A percentile compares a stretch with the other conserved stretches of the same genome.
Evolutionary conservation across 164 flowering plant species (phyloP).

Genomic region (Stephania cephalantha): DNA sequence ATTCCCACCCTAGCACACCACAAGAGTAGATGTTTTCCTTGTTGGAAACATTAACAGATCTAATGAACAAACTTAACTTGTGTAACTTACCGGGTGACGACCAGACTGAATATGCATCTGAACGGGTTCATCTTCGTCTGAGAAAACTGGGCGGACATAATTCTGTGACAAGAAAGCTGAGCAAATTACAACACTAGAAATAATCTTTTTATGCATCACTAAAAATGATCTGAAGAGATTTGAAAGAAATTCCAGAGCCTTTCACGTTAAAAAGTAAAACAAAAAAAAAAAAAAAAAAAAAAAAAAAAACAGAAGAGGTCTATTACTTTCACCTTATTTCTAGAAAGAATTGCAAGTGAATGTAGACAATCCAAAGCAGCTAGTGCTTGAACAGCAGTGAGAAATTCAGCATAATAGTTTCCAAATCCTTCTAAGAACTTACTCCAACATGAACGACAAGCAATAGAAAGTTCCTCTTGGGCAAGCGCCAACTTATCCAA

Average conservation of each 20-base stretch:
- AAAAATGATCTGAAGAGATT: too few relatives aligned
- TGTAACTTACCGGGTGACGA: slow-evolving; percentile 80
- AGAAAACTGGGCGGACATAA: slow-evolving; percentile 78
- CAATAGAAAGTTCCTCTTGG: slow-evolving; percentile 61
- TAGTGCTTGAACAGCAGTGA: slow-evolving; percentile 83
- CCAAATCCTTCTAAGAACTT: slow-evolving; percentile 52
- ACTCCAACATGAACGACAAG: slow-evolving; percentile 73
- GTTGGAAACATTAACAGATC: not conserved
- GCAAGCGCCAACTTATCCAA: slow-evolving; percentile 62
- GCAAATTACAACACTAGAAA: not conserved
- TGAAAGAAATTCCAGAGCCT: too few relatives aligned
- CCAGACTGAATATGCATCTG: slow-evolving; percentile 72
- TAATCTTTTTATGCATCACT: not conserved
- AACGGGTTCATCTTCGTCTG: slow-evolving; percentile 59
- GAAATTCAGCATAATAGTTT: slow-evolving; percentile 67
- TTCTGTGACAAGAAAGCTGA: slow-evolving; percentile 39
- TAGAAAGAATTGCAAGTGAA: slow-evolving; percentile 78
- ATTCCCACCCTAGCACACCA: not conserved
- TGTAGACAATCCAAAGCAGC: slow-evolving; percentile 85
- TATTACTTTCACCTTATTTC: slow-evolving; percentile 47
- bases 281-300: not conserved
- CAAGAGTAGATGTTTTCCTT: not conserved
- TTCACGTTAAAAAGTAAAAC: not conserved
- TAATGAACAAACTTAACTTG: not conserved
- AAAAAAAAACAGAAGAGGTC: not conserved